phyloP scores from a whole-genome alignment of 1,284 basidiomycete species.

The Trichosporon faecale region DNA sequence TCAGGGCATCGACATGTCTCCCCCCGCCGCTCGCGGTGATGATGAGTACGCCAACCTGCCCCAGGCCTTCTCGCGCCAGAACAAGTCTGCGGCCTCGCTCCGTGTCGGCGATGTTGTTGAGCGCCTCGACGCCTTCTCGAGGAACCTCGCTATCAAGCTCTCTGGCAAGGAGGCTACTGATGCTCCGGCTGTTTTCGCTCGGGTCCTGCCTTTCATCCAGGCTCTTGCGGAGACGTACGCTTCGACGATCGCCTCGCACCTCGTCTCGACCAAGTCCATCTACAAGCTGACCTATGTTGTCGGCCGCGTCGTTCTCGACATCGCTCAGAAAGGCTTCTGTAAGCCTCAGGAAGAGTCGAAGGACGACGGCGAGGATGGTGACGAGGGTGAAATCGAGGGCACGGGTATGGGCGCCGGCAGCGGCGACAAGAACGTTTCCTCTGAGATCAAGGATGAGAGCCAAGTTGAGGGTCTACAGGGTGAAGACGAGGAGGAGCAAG shows the following conservation, averaged over 20 bases:
- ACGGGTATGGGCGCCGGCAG: constrained; percentile 81
- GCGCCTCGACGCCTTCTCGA: constrained; percentile 35
- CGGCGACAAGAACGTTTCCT: constrained; percentile 81
- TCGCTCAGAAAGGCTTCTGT: constrained; percentile 89
- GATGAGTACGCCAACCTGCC: constrained; percentile 44
- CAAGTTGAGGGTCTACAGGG: constrained; percentile 91
- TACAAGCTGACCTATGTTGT: constrained; percentile 83
- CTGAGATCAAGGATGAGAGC: constrained; percentile 90
- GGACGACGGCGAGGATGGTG: constrained; percentile 54
- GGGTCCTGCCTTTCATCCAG: constrained; percentile 50
- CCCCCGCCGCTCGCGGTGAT: constrained; percentile 26
- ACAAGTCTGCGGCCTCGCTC: constrained; percentile 32
- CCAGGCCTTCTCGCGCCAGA: constrained; percentile 30
- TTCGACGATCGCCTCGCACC: constrained; percentile 25
- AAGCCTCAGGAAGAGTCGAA: constrained; percentile 69
- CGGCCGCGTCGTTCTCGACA: constrained; percentile 67
- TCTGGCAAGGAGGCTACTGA: constrained; percentile 15
- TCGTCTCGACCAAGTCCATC: constrained; percentile 61
- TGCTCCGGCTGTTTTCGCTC: constrained; percentile 31
- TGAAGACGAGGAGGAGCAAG: constrained; percentile 60
- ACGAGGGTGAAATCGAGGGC: constrained; percentile 61
- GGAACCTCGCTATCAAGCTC: constrained; percentile 20
- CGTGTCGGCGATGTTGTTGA: constrained; percentile 42
- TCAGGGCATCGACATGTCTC: constrained; percentile 57
- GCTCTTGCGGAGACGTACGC: constrained; percentile 62